These are phyloP conservation scores for Auricularia sp. DNA, from an alignment of 768 basidiomycete genomes.

Conservation along the genomic window DNA sequence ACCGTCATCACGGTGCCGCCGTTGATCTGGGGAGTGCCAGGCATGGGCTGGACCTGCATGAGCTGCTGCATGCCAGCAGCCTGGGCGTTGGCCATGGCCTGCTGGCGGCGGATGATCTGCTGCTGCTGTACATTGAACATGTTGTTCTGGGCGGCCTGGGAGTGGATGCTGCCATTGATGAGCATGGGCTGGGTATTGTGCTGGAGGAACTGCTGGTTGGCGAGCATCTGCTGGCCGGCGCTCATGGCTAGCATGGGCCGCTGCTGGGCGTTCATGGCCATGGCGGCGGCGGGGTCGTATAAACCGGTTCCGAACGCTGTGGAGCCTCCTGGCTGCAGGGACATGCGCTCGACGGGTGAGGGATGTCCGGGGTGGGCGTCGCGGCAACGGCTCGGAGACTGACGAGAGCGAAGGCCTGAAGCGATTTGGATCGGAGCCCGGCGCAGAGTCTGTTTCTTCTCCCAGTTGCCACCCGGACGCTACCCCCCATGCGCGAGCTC, in stretches of 20 bases:
- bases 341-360: neutral
- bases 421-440: neutral
- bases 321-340: neutral
- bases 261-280: slow-evolving; percentile 1
- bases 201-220: too few species aligned
- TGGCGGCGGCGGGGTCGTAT: slow-evolving; percentile 7
- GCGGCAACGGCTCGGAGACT: neutral
- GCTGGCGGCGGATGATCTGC: neutral
- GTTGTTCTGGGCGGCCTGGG: too few species aligned
- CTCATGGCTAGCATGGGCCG: neutral
- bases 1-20: neutral
- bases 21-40: neutral
- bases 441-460: neutral
- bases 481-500: slow-evolving; percentile 61
- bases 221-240: neutral
- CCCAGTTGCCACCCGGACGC: neutral
- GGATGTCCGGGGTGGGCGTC: neutral
- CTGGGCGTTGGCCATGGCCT: neutral
- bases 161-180: too few species aligned
- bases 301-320: neutral
- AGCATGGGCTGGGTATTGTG: too few species aligned
- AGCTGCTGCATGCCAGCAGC: neutral
- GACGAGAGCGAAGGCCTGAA: neutral
- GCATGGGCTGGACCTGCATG: neutral
- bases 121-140: neutral